These are phyloP conservation scores for Arabidopsis arenosa DNA, from an alignment of 345 rosid genomes.

Conservation along the genomic window DNA sequence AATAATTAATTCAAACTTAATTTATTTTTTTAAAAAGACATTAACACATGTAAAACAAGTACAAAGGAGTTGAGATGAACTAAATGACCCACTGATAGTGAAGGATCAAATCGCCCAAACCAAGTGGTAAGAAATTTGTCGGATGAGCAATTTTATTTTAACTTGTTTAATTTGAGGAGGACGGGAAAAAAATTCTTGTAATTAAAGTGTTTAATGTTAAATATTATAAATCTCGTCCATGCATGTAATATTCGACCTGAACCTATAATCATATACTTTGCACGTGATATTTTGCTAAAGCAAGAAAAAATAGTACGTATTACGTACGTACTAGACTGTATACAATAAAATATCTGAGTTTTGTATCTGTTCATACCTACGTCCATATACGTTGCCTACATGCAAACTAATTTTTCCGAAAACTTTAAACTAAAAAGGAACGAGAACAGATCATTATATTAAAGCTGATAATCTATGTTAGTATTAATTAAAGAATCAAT, in stretches of 20 bases:
- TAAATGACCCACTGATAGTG: constrained; percentile 25
- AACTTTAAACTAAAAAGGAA: constrained; percentile 23
- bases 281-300: constrained; percentile 40
- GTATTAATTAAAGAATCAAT: constrained; percentile 4
- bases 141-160: constrained; percentile 1
- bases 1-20: no score
- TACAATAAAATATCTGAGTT: constrained; percentile 23
- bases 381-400: constrained; percentile 5
- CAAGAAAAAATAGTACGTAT: constrained; percentile 29
- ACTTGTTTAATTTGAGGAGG: not conserved
- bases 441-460: constrained; percentile 19
- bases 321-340: not conserved
- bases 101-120: constrained; percentile 21
- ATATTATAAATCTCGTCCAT: constrained; percentile 8
- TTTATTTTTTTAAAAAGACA: not conserved
- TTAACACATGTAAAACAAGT: not conserved
- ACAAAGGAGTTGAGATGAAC: constrained; percentile 4
- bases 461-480: constrained; percentile 35
- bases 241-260: constrained; percentile 34
- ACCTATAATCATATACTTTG: constrained; percentile 37
- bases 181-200: not conserved
- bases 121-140: constrained; percentile 23
- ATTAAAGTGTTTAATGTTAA: not conserved
- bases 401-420: constrained; percentile 8
- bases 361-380: constrained; percentile 9